These are phyloP conservation scores for Aspergillus awamori DNA, from an alignment of 2,329 filamentous ascomycete genomes.

Conservation along the genomic window DNA sequence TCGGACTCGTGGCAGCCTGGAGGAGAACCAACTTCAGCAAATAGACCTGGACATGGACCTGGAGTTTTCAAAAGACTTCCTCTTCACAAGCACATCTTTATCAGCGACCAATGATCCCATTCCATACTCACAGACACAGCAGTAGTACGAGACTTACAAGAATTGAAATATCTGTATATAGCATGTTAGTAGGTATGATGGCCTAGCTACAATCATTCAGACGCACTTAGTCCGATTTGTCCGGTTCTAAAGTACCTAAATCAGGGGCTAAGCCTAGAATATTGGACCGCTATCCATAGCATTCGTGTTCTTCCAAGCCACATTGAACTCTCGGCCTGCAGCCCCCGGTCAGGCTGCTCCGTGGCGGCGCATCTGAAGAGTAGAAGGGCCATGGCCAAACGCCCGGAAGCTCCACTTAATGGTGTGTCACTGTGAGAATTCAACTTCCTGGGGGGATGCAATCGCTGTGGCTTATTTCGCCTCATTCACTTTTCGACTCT, in stretches of 20 bases:
- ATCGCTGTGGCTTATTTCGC: too few species aligned
- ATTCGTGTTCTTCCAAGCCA: too few species aligned
- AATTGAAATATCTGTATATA: background rate
- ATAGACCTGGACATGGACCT: slow-evolving; percentile 39
- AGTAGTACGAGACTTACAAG: background rate
- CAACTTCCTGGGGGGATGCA: too few species aligned
- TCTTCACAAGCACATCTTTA: slow-evolving; percentile 38
- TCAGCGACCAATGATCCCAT: slow-evolving; percentile 26
- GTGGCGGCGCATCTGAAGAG: too few species aligned
- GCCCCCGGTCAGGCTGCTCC: too few species aligned
- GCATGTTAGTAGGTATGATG: background rate
- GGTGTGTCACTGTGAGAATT: too few species aligned
- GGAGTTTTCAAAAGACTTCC: slow-evolving; percentile 40
- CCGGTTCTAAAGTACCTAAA: background rate
- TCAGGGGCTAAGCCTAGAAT: background rate
- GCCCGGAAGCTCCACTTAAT: too few species aligned
- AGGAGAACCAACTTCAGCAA: slow-evolving; percentile 29
- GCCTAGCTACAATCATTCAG: background rate
- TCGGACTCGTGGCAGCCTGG: slow-evolving; percentile 13
- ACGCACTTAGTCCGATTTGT: background rate
- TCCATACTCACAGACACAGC: slow-evolving; percentile 1
- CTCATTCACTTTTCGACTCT: too few species aligned
- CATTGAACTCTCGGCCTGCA: too few species aligned
- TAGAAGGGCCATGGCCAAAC: too few species aligned
- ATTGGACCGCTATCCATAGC: too few species aligned